A percentile compares a stretch with the other conserved stretches of the same genome.
Evolutionary conservation across 768 basidiomycete species (phyloP).

Genomic region (Rickenella mellea): DNA sequence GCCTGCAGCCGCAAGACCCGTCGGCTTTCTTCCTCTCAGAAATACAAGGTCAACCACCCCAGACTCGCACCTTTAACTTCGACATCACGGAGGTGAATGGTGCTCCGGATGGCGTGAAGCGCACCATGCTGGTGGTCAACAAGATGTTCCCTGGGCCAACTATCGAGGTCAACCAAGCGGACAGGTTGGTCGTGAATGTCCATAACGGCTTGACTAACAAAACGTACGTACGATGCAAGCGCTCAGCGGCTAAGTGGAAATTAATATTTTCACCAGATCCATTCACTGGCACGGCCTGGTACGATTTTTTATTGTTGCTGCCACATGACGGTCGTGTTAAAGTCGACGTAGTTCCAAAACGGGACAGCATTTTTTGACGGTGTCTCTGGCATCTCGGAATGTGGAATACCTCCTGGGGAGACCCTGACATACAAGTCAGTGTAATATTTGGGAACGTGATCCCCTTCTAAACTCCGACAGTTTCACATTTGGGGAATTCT

Average conservation of each 20-base stretch:
- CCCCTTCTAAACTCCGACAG: slow-evolving; percentile 16
- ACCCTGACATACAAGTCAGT: slow-evolving; percentile 28
- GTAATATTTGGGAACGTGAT: slow-evolving; percentile 2
- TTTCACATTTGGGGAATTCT: slow-evolving; percentile 33
- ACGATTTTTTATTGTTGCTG: slow-evolving; percentile 5
- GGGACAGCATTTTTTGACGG: slow-evolving; percentile 42
- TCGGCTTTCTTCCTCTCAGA: too few species aligned
- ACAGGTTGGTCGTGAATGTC: slow-evolving; percentile 26
- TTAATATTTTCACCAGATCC: slow-evolving; percentile 8
- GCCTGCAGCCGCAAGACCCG: too few species aligned
- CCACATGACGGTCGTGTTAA: background rate
- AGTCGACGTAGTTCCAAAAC: slow-evolving; percentile 26
- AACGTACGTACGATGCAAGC: slow-evolving; percentile 15
- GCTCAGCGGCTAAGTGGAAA: background rate
- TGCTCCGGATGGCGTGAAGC: slow-evolving; percentile 31
- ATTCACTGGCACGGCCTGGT: slow-evolving; percentile 27
- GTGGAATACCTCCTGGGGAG: slow-evolving; percentile 42
- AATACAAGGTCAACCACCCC: too few species aligned
- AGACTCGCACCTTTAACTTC: slow-evolving; percentile 35
- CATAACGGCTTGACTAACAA: slow-evolving; percentile 22
- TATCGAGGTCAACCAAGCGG: slow-evolving; percentile 27
- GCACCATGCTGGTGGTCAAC: slow-evolving; percentile 38
- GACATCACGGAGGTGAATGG: slow-evolving; percentile 27
- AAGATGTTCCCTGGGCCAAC: slow-evolving; percentile 28
- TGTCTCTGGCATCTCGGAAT: slow-evolving; percentile 35